phyloP scores from a whole-genome alignment of 2,329 filamentous ascomycete genomes.

The Zymoseptoria ardabiliae region DNA sequence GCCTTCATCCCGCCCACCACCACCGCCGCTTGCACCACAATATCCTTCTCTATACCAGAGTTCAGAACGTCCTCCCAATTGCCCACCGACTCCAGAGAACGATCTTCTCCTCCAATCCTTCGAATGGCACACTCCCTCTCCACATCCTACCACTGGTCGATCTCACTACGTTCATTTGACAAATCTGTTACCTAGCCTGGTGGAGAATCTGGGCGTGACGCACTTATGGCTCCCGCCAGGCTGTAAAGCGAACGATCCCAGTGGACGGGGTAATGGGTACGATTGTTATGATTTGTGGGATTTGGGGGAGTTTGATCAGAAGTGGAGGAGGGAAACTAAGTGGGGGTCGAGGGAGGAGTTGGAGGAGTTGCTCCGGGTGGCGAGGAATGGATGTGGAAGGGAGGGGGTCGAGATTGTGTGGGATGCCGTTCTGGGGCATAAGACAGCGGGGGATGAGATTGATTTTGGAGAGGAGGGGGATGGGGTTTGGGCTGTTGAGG shows the following conservation, averaged over 20 bases:
- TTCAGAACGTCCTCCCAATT: too few species aligned
- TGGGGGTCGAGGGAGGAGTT: conserved; percentile 62
- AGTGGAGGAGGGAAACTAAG: conserved; percentile 56
- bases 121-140: conserved; percentile 57
- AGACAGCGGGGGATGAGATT: conserved; percentile 58
- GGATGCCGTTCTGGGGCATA: conserved; percentile 67
- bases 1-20: neutral
- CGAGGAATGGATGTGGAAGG: conserved; percentile 34
- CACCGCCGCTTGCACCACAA: neutral
- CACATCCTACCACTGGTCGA: conserved; percentile 17
- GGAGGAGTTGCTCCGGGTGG: conserved; percentile 43
- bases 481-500: conserved; percentile 55
- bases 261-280: conserved; percentile 54
- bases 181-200: conserved; percentile 21
- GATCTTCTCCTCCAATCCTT: conserved; percentile 60
- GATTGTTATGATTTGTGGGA: conserved; percentile 58
- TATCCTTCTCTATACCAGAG: too few species aligned
- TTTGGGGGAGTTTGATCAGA: conserved; percentile 67
- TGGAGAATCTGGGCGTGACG: conserved; percentile 49
- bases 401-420: conserved; percentile 54
- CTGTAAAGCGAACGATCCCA: conserved; percentile 56
- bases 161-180: conserved; percentile 40
- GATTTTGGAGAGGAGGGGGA: conserved; percentile 32
- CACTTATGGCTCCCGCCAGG: conserved; percentile 62
- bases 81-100: conserved; percentile 24